Evolutionary conservation across 2,329 filamentous ascomycete species (phyloP).

Genomic region (Metarhizium humberi): DNA sequence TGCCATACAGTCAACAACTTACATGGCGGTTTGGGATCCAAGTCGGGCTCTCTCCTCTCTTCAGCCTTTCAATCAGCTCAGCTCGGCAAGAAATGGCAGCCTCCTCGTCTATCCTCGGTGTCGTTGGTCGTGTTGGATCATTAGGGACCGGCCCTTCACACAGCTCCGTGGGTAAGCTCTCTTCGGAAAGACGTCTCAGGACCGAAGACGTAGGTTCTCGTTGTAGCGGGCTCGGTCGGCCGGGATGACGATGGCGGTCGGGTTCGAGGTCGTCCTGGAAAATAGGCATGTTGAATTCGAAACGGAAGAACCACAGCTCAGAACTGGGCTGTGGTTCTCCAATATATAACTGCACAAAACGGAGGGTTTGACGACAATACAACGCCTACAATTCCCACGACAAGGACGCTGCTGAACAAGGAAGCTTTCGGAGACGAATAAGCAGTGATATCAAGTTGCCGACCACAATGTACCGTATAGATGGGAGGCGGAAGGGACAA

Average conservation of each 20-base stretch:
- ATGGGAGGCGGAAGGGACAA: too few relatives aligned
- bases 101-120: slow-evolving; percentile 15
- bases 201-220: slow-evolving; percentile 9
- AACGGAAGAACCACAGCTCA: slow-evolving; percentile 24
- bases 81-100: slow-evolving; percentile 50
- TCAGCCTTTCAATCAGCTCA: slow-evolving; percentile 76
- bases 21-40: slow-evolving; percentile 62
- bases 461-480: not conserved
- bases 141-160: slow-evolving; percentile 48
- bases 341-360: slow-evolving; percentile 7
- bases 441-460: not conserved
- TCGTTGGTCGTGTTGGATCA: slow-evolving; percentile 21
- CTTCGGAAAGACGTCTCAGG: slow-evolving; percentile 38
- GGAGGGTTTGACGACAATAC: not conserved
- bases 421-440: not conserved
- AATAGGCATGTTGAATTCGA: slow-evolving; percentile 41
- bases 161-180: slow-evolving; percentile 51
- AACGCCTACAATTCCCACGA: not conserved
- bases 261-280: slow-evolving; percentile 41
- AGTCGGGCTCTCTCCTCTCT: slow-evolving; percentile 65
- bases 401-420: not conserved
- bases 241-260: slow-evolving; percentile 15
- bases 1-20: slow-evolving; percentile 14
- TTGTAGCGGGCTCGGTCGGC: slow-evolving; percentile 14
- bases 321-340: slow-evolving; percentile 13